Conservation (phyloP, 306 rosid genomes). For the Neltuma alba region DNA sequence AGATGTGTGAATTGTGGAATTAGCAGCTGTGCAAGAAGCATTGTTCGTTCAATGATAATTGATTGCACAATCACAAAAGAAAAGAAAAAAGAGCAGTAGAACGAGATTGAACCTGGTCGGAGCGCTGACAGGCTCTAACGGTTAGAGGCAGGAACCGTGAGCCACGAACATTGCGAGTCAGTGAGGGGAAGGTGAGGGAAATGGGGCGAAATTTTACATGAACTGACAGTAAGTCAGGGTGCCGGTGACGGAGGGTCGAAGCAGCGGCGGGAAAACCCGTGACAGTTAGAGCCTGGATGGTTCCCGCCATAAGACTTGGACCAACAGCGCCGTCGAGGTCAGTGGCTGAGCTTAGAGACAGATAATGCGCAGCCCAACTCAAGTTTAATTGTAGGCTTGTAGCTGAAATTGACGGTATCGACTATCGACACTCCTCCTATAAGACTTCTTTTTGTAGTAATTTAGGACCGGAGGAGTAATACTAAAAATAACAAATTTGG, state of each 20-base stretch:
- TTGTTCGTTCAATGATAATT: not conserved
- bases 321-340: slow-evolving; percentile 11
- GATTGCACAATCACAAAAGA: not conserved
- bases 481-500: no score
- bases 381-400: not conserved
- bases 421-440: no score
- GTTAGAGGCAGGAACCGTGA: slow-evolving; percentile 37
- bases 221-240: slow-evolving; percentile 3
- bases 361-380: not conserved
- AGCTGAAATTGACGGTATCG: not conserved
- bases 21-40: not conserved
- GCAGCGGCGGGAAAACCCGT: slow-evolving; percentile 42
- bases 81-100: not conserved
- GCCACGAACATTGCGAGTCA: slow-evolving; percentile 23
- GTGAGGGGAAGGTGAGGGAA: slow-evolving; percentile 26
- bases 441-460: no score
- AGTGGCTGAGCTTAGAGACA: slow-evolving; percentile 10
- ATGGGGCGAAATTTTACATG: not conserved
- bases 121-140: slow-evolving; percentile 51
- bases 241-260: slow-evolving; percentile 28
- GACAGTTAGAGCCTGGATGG: slow-evolving; percentile 47
- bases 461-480: no score
- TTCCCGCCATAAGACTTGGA: slow-evolving; percentile 55
- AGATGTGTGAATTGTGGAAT: not conserved
- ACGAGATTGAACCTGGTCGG: slow-evolving; percentile 57